Evolutionary conservation across 805 yeast genomes (phyloP), one percentile per base, ranked within the genome.

Genomic region (Candida maris): DNA sequence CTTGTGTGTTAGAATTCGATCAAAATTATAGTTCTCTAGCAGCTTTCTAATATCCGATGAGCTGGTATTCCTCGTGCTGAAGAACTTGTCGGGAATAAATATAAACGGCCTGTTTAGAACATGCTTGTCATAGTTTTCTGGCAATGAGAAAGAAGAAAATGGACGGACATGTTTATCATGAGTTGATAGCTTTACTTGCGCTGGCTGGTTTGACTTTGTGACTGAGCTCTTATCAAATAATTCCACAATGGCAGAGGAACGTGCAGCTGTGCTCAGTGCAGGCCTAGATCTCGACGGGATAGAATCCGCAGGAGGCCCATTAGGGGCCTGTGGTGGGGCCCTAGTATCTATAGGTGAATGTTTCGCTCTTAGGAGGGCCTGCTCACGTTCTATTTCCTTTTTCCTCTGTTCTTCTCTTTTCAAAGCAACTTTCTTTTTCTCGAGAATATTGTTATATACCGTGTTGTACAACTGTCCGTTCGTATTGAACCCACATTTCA

Each of bases 1-100:
- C 30, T 57, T 58, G 45, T 83, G 89, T 4, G 77, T 68, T 32
- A 82, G 54, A 3, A 86, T 75, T 37, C 84, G 66, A 0, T 78
- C 73, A 79, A 87, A 82, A 37, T 73, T 75, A 51, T 81, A 81
- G 32, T 69, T 72, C 27, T 70, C 70, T 21, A 86, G 62, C 20
- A 69, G 66, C 19, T 72, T 67, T 48, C 83, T 79, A 36, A 87
- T 63, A 51, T 81, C 86, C 35, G 67, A 68, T 3, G 77, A 64
- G 12, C 69, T 62, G 1, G 79, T 67, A 35, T 67, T 63, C 35
- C 64, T 60, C 0, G 76, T 65, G 2, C 78, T 67, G 12, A 74
- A 68, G 39, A 67, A 71, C 39, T 66, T 68, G 45, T 73, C 74
- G 13, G 69, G 65, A 30, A 84, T 72, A 42, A 72, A 67, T 19